phyloP scores from a whole-genome alignment of 345 rosid genomes.

The Eucalyptus erythrocorys region DNA sequence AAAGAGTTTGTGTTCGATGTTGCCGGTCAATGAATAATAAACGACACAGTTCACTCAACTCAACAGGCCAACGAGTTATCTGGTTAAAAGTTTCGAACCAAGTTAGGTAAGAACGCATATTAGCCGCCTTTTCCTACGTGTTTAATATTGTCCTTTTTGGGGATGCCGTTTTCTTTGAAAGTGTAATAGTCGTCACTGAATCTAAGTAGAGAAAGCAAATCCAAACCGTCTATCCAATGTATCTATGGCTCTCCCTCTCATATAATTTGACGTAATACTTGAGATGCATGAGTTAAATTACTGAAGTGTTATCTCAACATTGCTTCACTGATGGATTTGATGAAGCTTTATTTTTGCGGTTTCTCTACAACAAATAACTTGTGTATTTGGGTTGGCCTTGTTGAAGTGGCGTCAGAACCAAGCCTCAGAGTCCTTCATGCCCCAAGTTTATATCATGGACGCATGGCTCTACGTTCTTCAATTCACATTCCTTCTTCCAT shows the following conservation, averaged over 20 bases:
- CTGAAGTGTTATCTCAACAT: background rate
- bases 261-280: background rate
- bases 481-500: background rate
- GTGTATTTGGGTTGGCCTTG: background rate
- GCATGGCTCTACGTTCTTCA: background rate
- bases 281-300: no score
- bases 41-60: background rate
- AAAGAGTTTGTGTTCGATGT: no score
- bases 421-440: background rate
- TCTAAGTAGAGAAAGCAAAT: background rate
- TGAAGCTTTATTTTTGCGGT: background rate
- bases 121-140: background rate
- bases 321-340: background rate
- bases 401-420: background rate
- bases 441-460: background rate
- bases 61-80: background rate
- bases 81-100: background rate
- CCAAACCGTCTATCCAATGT: background rate
- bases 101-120: background rate
- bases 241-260: background rate
- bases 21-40: background rate
- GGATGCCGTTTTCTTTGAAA: background rate
- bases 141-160: background rate
- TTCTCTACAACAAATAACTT: background rate
- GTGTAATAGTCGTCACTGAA: background rate